Base-by-base conservation (phyloP, 2,329 filamentous ascomycete species). In the Penicillium brevicompactum region DNA sequence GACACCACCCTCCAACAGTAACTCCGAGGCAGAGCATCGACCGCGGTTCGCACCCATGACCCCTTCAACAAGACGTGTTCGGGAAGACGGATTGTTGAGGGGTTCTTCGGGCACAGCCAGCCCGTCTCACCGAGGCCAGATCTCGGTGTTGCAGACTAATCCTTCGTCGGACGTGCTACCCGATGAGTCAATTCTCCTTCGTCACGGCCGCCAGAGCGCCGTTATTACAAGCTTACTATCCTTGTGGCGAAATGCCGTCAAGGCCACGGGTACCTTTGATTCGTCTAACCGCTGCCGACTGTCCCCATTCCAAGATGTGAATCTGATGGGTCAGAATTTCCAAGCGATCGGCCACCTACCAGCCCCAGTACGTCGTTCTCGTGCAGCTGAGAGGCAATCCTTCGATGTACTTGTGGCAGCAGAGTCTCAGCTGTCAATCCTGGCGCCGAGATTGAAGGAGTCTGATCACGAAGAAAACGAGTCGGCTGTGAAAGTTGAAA, bases 21-120 rank as follows among this genome's bases (percentile, higher is more conserved):
- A 65, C 21, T 60, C 70, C 13, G 57, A 64, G 6, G 52, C 60
- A 18, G 70, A 73, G 52, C 72, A 69, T 34, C 68, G 69, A 48
- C 61, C 70, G 13, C 73, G 66, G 44, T 76, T 80, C 55, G 76
- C 75, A 1, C 78, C 77, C 0, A 75, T 79, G 72, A 80, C 78
- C 4, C 78, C 78, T 8, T 75, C 76, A n/a, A 79, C 78, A 7
- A 74, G 76, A 47, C 75, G 76, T 24, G 62, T 77, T 6, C 74
- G 75, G 14, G 76, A 79, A 65, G 76, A 77, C 40, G 71, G 74
- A 1, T 68, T 80, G 16, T 69, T 78, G 42, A 76, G 75, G 54
- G 78, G 77, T 14, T 63, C 67, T 1, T 56, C 66, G 45, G 65
- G 62, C 16, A 53, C 58, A 14, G 57, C 68, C 37, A 65, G 62